These are phyloP conservation scores for Podospora australis DNA, from an alignment of 495 filamentous ascomycete genomes.

Conservation along the genomic window DNA sequence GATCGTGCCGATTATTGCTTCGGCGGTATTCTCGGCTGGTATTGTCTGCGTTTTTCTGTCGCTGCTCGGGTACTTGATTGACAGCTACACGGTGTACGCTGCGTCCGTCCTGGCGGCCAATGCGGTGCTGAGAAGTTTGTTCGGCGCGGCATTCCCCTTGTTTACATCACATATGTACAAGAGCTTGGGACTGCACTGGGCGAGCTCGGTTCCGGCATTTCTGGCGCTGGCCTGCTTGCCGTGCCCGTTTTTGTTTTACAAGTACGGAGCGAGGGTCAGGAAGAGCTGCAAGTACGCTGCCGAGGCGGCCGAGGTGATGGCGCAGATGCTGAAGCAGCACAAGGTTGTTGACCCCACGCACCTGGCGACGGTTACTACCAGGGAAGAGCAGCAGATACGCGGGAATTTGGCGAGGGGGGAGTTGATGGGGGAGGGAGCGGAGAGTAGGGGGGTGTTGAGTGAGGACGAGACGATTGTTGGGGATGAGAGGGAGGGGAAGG, in stretches of 20 bases:
- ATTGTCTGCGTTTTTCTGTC: constrained; percentile 59
- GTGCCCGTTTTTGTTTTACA: constrained; percentile 75
- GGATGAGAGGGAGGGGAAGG: constrained; percentile 7
- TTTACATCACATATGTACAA: constrained; percentile 75
- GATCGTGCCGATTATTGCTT: constrained; percentile 44
- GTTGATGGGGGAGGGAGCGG: constrained; percentile 5
- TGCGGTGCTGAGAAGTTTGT: constrained; percentile 55
- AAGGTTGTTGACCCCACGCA: too few species aligned
- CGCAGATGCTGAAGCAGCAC: constrained; percentile 15
- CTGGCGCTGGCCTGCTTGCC: constrained; percentile 68
- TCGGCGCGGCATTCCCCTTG: constrained; percentile 79
- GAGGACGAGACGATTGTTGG: constrained; percentile 20
- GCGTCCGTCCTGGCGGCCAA: constrained; percentile 76
- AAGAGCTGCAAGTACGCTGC: constrained; percentile 68
- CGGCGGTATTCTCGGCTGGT: constrained; percentile 42
- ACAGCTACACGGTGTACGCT: constrained; percentile 74
- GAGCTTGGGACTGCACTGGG: constrained; percentile 76
- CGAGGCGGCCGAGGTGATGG: constrained; percentile 51
- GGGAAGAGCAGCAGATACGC: constrained; percentile 6
- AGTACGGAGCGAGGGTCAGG: constrained; percentile 62
- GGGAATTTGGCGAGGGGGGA: constrained; percentile 3
- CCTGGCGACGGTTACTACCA: too few species aligned
- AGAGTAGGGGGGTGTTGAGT: constrained; percentile 11
- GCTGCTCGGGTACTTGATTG: constrained; percentile 76
- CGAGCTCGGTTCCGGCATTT: constrained; percentile 69